Base-by-base conservation (phyloP, 352 stramenopile species). In the Globisporangium spiculum region DNA sequence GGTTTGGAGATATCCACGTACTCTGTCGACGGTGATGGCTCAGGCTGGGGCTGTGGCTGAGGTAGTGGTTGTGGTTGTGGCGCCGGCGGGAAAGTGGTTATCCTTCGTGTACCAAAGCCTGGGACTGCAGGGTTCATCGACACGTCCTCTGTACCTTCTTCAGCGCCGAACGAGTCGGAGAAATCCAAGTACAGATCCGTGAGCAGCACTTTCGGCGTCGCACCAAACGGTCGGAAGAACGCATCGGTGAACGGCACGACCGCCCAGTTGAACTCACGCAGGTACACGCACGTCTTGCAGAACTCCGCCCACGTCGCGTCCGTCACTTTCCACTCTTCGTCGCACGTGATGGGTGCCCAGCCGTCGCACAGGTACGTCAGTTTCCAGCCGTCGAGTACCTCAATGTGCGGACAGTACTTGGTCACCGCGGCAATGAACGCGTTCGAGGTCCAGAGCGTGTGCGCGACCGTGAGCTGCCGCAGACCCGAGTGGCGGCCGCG, bases 201-300 rank as follows among this genome's bases (percentile, higher is more conserved):
- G 18, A 89, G 69, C 18, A 74, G 74, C 26, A 57, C 74, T 65
- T 86, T 89, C 9, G 68, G 65, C 3, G 74, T 75, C 1, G 71
- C 69, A 1, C 77, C 77, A 32, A 89, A 90, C 18, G 78, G 71
- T 18, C 70, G 63, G 16, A 90, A 75, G 63, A 87, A 90, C 0
- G 65, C 70, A 22, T 88, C 81, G 0, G 70, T 77, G 54, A 84
- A 86, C 12, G 81, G 81, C 22, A 82, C 79, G 30, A 86, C 78
- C 0, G 70, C 71, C 78, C 80, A 88, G 63, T 88, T 88, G 67
- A 90, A 90, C 68, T 88, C 79, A 2, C 73, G 74, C 36, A 90
- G 57, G 7, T 78, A 48, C 8, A 70, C 64, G 27, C 81, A 88
- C 9, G 66, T 69, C 4, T 30, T 57, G 56, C 76, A 84, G 44